Conservation (phyloP, 352 stramenopile species). For the Phytophthora meadii region DNA sequence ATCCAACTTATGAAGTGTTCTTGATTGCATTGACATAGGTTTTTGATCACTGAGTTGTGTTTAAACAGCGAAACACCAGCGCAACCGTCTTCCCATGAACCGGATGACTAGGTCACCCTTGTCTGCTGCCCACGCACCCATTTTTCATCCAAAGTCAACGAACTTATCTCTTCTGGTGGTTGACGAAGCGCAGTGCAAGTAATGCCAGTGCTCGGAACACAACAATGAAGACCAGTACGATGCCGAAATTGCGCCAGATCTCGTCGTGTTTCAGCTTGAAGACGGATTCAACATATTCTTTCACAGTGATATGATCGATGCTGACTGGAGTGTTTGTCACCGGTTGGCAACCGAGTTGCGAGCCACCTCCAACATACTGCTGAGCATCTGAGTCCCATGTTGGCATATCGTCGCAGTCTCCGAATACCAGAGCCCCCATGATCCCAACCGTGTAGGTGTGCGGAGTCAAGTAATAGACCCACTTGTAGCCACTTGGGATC, state of each 20-base stretch:
- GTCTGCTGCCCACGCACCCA: too few species aligned
- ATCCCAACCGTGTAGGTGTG: conserved; percentile 28
- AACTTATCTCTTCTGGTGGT: conserved; percentile 41
- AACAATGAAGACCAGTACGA: conserved; percentile 44
- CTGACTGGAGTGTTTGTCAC: conserved; percentile 20
- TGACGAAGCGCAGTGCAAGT: conserved; percentile 50
- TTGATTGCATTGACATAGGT: too few species aligned
- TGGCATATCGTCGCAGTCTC: conserved; percentile 28
- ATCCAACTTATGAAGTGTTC: too few species aligned
- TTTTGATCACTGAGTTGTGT: too few species aligned
- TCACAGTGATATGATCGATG: conserved; percentile 34
- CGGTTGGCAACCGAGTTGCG: conserved; percentile 24
- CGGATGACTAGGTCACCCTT: too few species aligned
- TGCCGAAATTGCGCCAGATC: conserved; percentile 42
- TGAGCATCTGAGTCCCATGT: conserved; percentile 15
- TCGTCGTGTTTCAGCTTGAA: conserved; percentile 54
- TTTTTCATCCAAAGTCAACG: too few species aligned
- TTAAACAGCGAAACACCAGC: too few species aligned
- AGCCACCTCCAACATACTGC: conserved; percentile 17
- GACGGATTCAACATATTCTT: conserved; percentile 47
- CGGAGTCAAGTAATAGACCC: conserved; percentile 38
- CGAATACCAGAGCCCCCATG: conserved; percentile 29
- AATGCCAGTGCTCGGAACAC: conserved; percentile 39
- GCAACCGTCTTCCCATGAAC: too few species aligned
- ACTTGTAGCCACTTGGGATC: conserved; percentile 58